Evolutionary conservation across 192 early-diverging fungal genomes (phyloP).

Genomic region (Rhizophagus prolifer): DNA sequence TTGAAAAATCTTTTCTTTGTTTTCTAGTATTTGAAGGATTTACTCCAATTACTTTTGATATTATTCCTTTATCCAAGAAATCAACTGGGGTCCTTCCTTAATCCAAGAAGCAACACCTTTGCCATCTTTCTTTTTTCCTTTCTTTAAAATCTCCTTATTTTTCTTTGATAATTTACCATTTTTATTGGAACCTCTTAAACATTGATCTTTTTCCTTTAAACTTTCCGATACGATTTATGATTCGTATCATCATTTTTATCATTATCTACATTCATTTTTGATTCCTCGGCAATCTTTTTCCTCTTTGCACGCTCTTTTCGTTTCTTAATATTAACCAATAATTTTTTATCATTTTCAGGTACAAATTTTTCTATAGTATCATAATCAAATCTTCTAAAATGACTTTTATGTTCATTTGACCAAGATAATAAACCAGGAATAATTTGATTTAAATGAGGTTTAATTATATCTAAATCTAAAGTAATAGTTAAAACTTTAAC

Average conservation of each 20-base stretch:
- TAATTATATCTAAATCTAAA: slow-evolving; percentile 69
- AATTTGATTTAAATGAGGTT: slow-evolving; percentile 70
- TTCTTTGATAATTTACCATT: slow-evolving; percentile 33
- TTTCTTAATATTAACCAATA: slow-evolving; percentile 92
- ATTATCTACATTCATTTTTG: slow-evolving; percentile 37
- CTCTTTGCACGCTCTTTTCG: slow-evolving; percentile 82
- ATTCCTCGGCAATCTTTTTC: slow-evolving; percentile 52
- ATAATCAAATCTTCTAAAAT: slow-evolving; percentile 85
- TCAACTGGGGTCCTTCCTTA: slow-evolving; percentile 80
- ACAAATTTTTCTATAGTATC: slow-evolving; percentile 78
- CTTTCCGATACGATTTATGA: slow-evolving; percentile 41
- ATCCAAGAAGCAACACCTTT: slow-evolving; percentile 50
- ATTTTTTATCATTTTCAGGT: slow-evolving; percentile 85
- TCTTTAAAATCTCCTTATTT: slow-evolving; percentile 35
- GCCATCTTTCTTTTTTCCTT: slow-evolving; percentile 35
- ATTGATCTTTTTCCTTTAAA: slow-evolving; percentile 54
- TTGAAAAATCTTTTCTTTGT: slow-evolving; percentile 44
- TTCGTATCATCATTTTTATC: slow-evolving; percentile 44
- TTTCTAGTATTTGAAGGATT: slow-evolving; percentile 39
- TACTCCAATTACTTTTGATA: slow-evolving; percentile 58
- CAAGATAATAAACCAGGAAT: slow-evolving; percentile 75
- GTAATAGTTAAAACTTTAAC: slow-evolving; percentile 87
- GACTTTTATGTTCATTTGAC: slow-evolving; percentile 81
- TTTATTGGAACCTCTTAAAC: slow-evolving; percentile 58
- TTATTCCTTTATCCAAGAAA: slow-evolving; percentile 84